Evolutionary conservation across 345 rosid species (phyloP), one percentile per base, ranked within the genome.

Genomic region (Salix koriyanagi): DNA sequence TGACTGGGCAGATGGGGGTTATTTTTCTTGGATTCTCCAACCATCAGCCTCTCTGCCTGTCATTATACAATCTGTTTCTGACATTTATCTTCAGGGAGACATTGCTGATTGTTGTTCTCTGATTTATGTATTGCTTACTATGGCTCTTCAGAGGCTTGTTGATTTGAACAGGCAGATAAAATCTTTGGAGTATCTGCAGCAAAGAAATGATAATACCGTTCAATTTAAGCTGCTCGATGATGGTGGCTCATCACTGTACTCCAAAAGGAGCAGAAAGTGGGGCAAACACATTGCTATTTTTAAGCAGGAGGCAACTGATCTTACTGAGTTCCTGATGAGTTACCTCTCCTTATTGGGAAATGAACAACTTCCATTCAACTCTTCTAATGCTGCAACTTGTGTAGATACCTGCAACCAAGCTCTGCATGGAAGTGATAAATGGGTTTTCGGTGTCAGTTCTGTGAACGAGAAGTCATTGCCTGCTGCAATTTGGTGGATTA

Each of bases 141-240:
- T 91, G 83, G 86, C 88, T 77, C 81, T 96, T 81, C 98, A 92
- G 87, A 90, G 97, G 84, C 94, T 93, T 79, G 89, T 77, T 79
- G 98, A 96, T 87, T 76, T 96, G 90, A 93, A 91, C 78, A 90
- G 91, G 87, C 84, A 83, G 82, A 86, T 89, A 69, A 91, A 86
- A 30, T 87, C 94, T 77, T 86, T 86, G 37, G 89, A 84, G 76
- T 96, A 90, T 84, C 67, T 91, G 71, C 85, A 84, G 80, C 85
- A 85, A 78, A 84, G 82, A 30, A 85, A 73, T 81, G 86, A 80
- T 71, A 75, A 72, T 84, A 66, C 73, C 72, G 66, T 85, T 62
- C 78, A 85, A 77, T 79, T 44, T 81, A 78, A 88, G 80, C 69
- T 79, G 84, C 76, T 86, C 78, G 89, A 81, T 65, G 85, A 83